A percentile compares a stretch with the other conserved stretches of the same genome.
phyloP scores from a whole-genome alignment of 1,284 basidiomycete species.

The Agroathelia rolfsii region DNA sequence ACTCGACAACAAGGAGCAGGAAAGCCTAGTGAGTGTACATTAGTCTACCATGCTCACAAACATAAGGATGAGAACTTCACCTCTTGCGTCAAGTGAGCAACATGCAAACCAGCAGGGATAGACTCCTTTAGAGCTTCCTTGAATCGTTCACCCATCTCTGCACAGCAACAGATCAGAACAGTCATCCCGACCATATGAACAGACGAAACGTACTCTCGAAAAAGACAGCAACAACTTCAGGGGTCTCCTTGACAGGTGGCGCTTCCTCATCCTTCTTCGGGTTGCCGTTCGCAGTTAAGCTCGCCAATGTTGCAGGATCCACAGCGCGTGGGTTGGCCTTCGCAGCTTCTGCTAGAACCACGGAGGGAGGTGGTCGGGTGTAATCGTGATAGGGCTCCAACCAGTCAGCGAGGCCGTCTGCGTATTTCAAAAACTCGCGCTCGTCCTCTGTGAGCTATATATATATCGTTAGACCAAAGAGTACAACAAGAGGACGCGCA shows the following conservation, averaged over 20 bases:
- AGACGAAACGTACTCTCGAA: slow-evolving; percentile 43
- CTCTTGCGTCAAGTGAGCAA: slow-evolving; percentile 66
- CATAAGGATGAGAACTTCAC: slow-evolving; percentile 23
- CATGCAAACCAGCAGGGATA: slow-evolving; percentile 51
- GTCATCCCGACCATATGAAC: slow-evolving; percentile 4
- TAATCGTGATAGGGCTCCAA: slow-evolving; percentile 65
- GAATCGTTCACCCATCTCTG: slow-evolving; percentile 48
- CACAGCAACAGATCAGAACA: slow-evolving; percentile 3
- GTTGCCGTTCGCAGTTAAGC: slow-evolving; percentile 40
- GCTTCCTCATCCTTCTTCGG: slow-evolving; percentile 62
- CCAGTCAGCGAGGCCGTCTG: slow-evolving; percentile 56
- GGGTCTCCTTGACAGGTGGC: slow-evolving; percentile 49
- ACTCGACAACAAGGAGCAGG: slow-evolving; percentile 54
- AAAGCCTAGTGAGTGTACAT: slow-evolving; percentile 40
- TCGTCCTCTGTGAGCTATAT: slow-evolving; percentile 58
- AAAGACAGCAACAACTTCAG: slow-evolving; percentile 40
- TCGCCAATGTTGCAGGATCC: too few species aligned
- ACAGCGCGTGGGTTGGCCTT: slow-evolving; percentile 35
- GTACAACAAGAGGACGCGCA: slow-evolving; percentile 2
- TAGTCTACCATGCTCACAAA: slow-evolving; percentile 6
- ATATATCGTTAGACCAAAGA: too few species aligned
- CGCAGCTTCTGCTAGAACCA: slow-evolving; percentile 62
- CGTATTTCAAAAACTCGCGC: slow-evolving; percentile 43
- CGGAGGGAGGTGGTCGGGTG: slow-evolving; percentile 54
- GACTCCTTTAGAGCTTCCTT: slow-evolving; percentile 29